phyloP scores from a whole-genome alignment of 2,329 filamentous ascomycete species.

The Alternaria tenuissima region DNA sequence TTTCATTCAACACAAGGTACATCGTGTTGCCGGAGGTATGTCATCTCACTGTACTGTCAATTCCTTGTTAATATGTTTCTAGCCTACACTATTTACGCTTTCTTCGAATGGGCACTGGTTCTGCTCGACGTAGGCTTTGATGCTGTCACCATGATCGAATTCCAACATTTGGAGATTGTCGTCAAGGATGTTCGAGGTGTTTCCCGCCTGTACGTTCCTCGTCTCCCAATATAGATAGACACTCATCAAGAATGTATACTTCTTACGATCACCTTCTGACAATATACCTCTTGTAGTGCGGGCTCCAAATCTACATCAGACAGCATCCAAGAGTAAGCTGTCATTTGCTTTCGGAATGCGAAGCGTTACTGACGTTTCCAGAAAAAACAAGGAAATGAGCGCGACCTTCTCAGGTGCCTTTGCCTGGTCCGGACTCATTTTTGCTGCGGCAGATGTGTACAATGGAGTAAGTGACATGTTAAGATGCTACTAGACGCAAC shows the following conservation, averaged over 20 bases:
- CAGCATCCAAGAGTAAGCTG: constrained; percentile 69
- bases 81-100: constrained; percentile 98
- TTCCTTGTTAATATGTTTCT: constrained; percentile 29
- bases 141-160: constrained; percentile 91
- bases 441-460: constrained; percentile 88
- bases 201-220: constrained; percentile 98
- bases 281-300: constrained; percentile 50
- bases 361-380: constrained; percentile 51
- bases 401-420: constrained; percentile 76
- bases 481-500: neutral
- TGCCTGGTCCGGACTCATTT: constrained; percentile 75
- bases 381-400: constrained; percentile 77
- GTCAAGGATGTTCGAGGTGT: constrained; percentile 87
- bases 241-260: constrained; percentile 48
- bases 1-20: constrained; percentile 98
- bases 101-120: constrained; percentile 97
- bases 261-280: constrained; percentile 48
- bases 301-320: constrained; percentile 56
- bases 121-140: constrained; percentile 97
- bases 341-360: constrained; percentile 12
- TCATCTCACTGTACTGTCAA: constrained; percentile 7
- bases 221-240: constrained; percentile 86
- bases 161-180: constrained; percentile 84
- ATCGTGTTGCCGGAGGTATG: constrained; percentile 90
- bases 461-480: constrained; percentile 72